phyloP scores from a whole-genome alignment of 2,329 filamentous ascomycete species.

The Aaosphaeria pasadenensis region DNA sequence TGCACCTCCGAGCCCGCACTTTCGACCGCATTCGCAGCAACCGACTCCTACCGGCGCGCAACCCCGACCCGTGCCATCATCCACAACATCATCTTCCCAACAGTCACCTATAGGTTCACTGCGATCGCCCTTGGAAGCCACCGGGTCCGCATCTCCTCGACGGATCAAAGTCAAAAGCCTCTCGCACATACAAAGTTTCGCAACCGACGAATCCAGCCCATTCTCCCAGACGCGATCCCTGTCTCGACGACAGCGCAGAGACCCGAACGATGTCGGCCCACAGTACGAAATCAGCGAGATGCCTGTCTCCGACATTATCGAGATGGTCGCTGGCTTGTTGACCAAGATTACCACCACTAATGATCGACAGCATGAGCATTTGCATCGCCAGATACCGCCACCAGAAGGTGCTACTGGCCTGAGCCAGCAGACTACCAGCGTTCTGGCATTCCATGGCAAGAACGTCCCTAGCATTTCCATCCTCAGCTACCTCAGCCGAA shows the following conservation, averaged over 20 bases:
- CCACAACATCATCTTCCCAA: constrained; percentile 22
- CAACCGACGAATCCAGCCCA: constrained; percentile 68
- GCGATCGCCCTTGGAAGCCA: constrained; percentile 27
- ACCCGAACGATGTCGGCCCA: constrained; percentile 50
- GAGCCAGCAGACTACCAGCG: constrained; percentile 64
- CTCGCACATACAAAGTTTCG: constrained; percentile 86
- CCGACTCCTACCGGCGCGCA: constrained; percentile 18
- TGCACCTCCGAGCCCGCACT: constrained; percentile 33
- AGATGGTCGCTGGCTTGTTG: constrained; percentile 95
- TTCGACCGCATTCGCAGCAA: constrained; percentile 33
- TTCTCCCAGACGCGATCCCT: constrained; percentile 48
- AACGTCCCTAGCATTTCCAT: constrained; percentile 98
- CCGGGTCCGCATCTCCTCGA: constrained; percentile 45
- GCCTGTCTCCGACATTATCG: constrained; percentile 95
- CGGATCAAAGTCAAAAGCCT: constrained; percentile 82
- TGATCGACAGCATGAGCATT: constrained; percentile 85
- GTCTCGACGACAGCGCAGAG: constrained; percentile 41
- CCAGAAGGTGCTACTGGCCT: constrained; percentile 58
- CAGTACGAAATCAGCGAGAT: constrained; percentile 95
- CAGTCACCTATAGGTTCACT: constrained; percentile 24
- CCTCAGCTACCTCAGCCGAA: constrained; percentile 88
- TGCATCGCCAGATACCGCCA: constrained; percentile 71
- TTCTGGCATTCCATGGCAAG: constrained; percentile 95
- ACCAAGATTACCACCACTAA: constrained; percentile 98
- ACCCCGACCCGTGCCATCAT: constrained; percentile 20